Conservation (phyloP, 768 basidiomycete genomes). For the Xerocomus spinulosus region DNA sequence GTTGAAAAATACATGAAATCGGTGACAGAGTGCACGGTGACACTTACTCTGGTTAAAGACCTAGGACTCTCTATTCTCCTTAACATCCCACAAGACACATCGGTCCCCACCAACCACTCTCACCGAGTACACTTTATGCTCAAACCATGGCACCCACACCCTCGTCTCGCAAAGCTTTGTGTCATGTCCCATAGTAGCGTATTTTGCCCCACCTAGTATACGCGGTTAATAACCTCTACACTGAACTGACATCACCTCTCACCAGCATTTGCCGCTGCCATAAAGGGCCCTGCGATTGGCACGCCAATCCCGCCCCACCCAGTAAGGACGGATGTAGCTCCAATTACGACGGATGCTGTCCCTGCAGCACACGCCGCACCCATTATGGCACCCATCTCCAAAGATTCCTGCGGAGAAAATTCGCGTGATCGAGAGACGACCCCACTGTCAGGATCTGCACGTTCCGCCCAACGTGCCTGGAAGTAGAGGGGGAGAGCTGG, state of each 20-base stretch:
- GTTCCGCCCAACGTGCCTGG: constrained; percentile 15
- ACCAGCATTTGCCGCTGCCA: constrained; percentile 12
- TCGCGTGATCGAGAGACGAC: background rate
- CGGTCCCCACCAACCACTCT: constrained; percentile 2
- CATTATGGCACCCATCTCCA: constrained; percentile 16
- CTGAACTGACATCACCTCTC: background rate
- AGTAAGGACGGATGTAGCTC: background rate
- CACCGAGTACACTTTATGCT: constrained; percentile 19
- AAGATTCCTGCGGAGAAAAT: constrained; percentile 17
- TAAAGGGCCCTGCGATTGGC: constrained; percentile 8
- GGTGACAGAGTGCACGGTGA: too few species aligned
- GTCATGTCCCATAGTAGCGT: constrained; percentile 3
- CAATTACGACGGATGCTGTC: constrained; percentile 19
- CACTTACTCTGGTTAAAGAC: too few species aligned
- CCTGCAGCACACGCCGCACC: constrained; percentile 15
- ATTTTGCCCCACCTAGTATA: constrained; percentile 6
- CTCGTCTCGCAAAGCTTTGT: constrained; percentile 12
- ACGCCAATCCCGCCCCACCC: constrained; percentile 4
- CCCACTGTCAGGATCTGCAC: constrained; percentile 9
- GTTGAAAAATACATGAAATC: too few species aligned
- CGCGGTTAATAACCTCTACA: background rate
- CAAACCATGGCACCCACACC: constrained; percentile 22
- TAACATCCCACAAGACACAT: constrained; percentile 17
- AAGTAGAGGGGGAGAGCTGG: constrained; percentile 9
- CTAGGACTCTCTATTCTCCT: constrained; percentile 10